phyloP scores from a whole-genome alignment of 2,329 filamentous ascomycete species.

The Colletotrichum navitas region DNA sequence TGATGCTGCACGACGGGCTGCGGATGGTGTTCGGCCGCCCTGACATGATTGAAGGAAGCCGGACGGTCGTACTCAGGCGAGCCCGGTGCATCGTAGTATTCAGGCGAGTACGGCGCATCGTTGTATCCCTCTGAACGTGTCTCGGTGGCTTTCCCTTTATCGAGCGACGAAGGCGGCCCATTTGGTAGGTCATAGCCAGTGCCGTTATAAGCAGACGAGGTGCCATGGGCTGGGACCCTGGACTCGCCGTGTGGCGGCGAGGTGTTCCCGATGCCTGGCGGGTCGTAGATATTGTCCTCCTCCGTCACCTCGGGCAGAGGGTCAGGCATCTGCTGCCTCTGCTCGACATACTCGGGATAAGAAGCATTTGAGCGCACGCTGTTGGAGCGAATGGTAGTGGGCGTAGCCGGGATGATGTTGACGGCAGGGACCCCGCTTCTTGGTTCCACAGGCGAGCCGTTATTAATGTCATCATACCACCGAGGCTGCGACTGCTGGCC shows the following conservation, averaged over 20 bases:
- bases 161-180: background rate
- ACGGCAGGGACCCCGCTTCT: conserved; percentile 37
- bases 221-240: background rate
- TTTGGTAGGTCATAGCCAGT: conserved; percentile 4
- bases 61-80: background rate
- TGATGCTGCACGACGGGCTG: background rate
- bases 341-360: conserved; percentile 24
- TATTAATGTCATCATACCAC: conserved; percentile 33
- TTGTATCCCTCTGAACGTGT: background rate
- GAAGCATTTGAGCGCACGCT: conserved; percentile 37
- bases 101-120: background rate
- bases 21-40: background rate
- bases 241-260: conserved; percentile 17
- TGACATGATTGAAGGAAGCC: background rate
- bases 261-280: conserved; percentile 1
- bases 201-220: conserved; percentile 7
- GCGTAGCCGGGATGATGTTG: conserved; percentile 38
- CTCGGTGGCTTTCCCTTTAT: conserved; percentile 22
- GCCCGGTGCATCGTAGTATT: conserved; percentile 5
- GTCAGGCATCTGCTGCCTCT: conserved; percentile 18
- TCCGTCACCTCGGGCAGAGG: conserved; percentile 32
- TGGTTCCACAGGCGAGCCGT: conserved; percentile 34
- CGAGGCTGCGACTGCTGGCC: conserved; percentile 25
- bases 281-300: conserved; percentile 36
- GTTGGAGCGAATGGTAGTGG: conserved; percentile 37